These are phyloP conservation scores for Fusarium siculi DNA, from an alignment of 2,329 filamentous ascomycete genomes.

Conservation along the genomic window DNA sequence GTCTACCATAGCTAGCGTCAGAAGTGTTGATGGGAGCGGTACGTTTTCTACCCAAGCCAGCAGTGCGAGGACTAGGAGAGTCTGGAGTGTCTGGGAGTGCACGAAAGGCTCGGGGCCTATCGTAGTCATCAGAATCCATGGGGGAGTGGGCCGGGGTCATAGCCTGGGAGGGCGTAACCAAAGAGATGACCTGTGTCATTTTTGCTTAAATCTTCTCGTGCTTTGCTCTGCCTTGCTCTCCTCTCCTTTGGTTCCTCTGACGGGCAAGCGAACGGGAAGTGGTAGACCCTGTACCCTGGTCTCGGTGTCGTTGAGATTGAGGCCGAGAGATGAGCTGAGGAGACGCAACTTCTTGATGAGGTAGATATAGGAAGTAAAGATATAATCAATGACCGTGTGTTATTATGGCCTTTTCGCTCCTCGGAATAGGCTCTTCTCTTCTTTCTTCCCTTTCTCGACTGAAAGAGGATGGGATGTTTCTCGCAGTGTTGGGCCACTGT, in stretches of 20 bases:
- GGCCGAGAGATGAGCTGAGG: conserved; percentile 4
- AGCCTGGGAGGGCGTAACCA: conserved; percentile 41
- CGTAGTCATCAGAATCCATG: conserved; percentile 39
- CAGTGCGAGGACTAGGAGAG: conserved; percentile 42
- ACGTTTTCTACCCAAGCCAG: conserved; percentile 53
- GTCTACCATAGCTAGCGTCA: conserved; percentile 53
- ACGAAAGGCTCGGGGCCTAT: conserved; percentile 34
- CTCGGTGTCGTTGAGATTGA: conserved; percentile 8
- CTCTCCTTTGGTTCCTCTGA: conserved; percentile 1
- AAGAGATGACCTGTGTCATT: conserved; percentile 46
- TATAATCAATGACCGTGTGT: background rate
- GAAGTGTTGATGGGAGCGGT: conserved; percentile 58
- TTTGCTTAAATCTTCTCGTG: conserved; percentile 4
- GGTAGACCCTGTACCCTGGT: conserved; percentile 20
- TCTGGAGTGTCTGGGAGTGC: conserved; percentile 36
- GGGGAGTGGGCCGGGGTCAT: conserved; percentile 42
- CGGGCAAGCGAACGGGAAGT: conserved; percentile 34
- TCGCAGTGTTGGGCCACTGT: conserved; percentile 28
- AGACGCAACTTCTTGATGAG: background rate
- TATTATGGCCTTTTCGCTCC: background rate
- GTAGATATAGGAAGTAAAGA: conserved; percentile 13
- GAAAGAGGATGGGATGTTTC: conserved; percentile 25
- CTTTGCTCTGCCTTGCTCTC: background rate
- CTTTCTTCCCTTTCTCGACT: conserved; percentile 13
- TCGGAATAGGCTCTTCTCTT: background rate